Evolutionary conservation across 495 filamentous ascomycete genomes (phyloP).

Genomic region (Penicillium roqueforti): DNA sequence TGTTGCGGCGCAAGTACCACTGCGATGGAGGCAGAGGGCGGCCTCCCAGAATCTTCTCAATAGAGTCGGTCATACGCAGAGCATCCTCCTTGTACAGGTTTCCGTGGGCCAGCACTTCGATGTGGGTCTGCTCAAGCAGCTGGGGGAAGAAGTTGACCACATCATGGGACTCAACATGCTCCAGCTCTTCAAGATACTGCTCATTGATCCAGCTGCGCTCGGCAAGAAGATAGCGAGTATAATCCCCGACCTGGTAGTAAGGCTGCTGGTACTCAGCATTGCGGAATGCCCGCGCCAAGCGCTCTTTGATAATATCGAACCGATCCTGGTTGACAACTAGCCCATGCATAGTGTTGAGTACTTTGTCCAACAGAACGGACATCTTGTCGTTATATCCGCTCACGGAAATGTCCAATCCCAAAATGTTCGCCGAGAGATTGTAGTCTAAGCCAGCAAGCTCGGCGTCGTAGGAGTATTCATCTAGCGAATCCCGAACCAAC

Average conservation of each 20-base stretch:
- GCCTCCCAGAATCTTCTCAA: slow-evolving; percentile 76
- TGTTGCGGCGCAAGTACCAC: slow-evolving; percentile 71
- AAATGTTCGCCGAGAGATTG: slow-evolving; percentile 60
- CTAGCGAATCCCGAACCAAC: slow-evolving; percentile 81
- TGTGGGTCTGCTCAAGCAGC: slow-evolving; percentile 75
- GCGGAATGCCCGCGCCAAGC: slow-evolving; percentile 64
- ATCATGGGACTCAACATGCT: slow-evolving; percentile 66
- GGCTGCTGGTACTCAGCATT: slow-evolving; percentile 87
- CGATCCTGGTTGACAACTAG: slow-evolving; percentile 76
- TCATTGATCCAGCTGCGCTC: slow-evolving; percentile 79
- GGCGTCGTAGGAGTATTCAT: slow-evolving; percentile 95
- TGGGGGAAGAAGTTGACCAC: slow-evolving; percentile 75
- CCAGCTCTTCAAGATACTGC: slow-evolving; percentile 73
- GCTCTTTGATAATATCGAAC: slow-evolving; percentile 89
- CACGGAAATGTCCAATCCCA: slow-evolving; percentile 75
- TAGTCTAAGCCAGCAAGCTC: slow-evolving; percentile 91
- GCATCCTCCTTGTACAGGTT: slow-evolving; percentile 97
- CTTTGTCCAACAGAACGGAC: slow-evolving; percentile 83
- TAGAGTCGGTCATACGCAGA: slow-evolving; percentile 74
- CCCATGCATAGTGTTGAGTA: slow-evolving; percentile 81
- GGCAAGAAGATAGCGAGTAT: slow-evolving; percentile 69
- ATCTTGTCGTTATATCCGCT: slow-evolving; percentile 97
- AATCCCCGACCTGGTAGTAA: slow-evolving; percentile 86
- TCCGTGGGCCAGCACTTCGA: slow-evolving; percentile 85
- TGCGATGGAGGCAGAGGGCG: slow-evolving; percentile 70